These are phyloP conservation scores for Tulasnella sp. DNA, from an alignment of 768 basidiomycete genomes.

Conservation along the genomic window DNA sequence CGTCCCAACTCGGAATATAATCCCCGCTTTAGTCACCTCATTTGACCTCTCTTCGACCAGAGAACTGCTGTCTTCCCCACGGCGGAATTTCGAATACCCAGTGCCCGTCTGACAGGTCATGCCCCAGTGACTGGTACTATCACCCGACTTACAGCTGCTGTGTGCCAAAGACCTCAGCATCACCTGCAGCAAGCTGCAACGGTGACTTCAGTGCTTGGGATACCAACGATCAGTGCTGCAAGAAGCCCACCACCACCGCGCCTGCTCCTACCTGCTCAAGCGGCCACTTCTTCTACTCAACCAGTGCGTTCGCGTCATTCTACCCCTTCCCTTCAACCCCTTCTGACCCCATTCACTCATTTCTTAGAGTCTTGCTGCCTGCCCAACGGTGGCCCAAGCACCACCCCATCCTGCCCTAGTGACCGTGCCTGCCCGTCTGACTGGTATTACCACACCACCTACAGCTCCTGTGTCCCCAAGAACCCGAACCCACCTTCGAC, in stretches of 20 bases:
- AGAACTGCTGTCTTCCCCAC: constrained; percentile 3
- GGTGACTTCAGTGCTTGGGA: background rate
- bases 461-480: constrained; percentile 45
- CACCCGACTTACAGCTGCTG: constrained; percentile 1
- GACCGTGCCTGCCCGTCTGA: constrained; percentile 32
- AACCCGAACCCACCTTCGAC: constrained; percentile 32
- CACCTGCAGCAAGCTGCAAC: background rate
- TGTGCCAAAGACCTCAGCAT: constrained; percentile 2
- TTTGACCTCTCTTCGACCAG: background rate
- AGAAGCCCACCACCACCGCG: constrained; percentile 7
- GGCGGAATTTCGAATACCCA: background rate
- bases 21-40: background rate
- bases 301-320: background rate
- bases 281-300: background rate
- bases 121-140: constrained; percentile 15
- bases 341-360: too few relatives aligned
- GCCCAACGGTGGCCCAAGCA: constrained; percentile 31
- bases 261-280: background rate
- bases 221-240: constrained; percentile 21
- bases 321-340: too few relatives aligned
- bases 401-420: constrained; percentile 26
- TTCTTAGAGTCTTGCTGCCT: constrained; percentile 20
- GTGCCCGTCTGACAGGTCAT: background rate
- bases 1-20: background rate
- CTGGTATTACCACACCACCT: constrained; percentile 40